Evolutionary conservation across 1,139 yeast genomes (phyloP), one percentile per base, ranked within the genome.

Genomic region (Trichomonascaceae sp.): DNA sequence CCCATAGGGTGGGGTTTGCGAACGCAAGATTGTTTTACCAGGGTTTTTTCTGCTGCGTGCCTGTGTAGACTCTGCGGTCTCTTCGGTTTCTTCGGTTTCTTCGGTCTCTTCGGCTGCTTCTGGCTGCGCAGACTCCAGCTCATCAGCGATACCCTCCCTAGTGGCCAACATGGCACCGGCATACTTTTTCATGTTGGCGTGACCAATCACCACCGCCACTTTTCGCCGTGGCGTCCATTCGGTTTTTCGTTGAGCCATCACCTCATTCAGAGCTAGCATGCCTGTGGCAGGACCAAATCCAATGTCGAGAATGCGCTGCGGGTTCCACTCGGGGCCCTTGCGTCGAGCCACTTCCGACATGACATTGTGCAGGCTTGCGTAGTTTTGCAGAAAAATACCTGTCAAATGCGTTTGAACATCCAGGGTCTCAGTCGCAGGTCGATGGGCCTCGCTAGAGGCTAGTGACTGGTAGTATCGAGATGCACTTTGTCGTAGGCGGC

Each of bases 231-330:
- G 89, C 16, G 60, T 57, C 60, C 70, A 76, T 3, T 60, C 62
- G 2, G 38, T 37, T 1, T 58, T 62, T n/a, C n/a, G n/a, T 3
- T 64, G 65, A 0, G 82, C 85, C 75, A 81, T 70, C 1, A 85
- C 50, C 46, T 85, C 95, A 51, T 85, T 82, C 38, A 85, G 62
- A 0, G 93, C 98, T 6, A 87, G 63, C 62, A 89, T 76, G 1
- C 96, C 97, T 0, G 93, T 78, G 1, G 89, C 92, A 1, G 98
- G 97, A 0, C 98, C 98, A 50, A 70, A 76, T 0, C 96, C 93
- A 5, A 84, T 71, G 47, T 84, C 93, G 37, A 89, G 62, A 0
- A 89, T 70, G 13, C 70, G 62, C 22, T 65, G 52, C 0, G 96
- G 96, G 23, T 57, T 56, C 58, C 85, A 82, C n/a, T 16, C 13